Base-by-base conservation (phyloP, 2,329 filamentous ascomycete species). In the Cladosporium sp. region DNA sequence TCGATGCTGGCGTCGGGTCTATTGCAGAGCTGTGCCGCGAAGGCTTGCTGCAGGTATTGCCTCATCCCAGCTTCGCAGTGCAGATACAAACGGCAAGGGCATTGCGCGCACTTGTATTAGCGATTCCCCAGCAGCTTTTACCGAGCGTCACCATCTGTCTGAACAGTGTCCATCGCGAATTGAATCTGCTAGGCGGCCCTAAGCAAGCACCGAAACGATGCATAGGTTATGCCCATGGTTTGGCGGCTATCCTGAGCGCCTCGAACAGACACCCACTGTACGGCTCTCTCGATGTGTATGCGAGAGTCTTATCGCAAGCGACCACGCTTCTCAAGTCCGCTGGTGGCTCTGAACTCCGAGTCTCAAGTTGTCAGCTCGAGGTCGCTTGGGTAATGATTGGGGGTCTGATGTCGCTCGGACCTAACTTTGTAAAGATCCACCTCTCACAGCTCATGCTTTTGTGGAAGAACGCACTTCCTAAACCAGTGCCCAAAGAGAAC, bases 381-480 rank as follows among this genome's bases (percentile, higher is more conserved):
- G 92, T 99, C 2, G 94, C 94, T 5, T 99, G 94, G 93, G 95
- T 96, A 50, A 79, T 99, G 59, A 96, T 99, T 49, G 94, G 95
- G 38, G 94, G 95, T 0, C 78, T 99, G 57, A 97, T 97, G 93
- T 92, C 92, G 0, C 82, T 99, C 0, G 94, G 94, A 0, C 93
- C 94, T 3, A 97, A 96, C 73, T 99, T 99, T 73, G 93, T 97
- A 74, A 99, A 99, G 76, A 97, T 97, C 22, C 94, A 99, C 74
- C 82, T 99, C 7, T 93, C 92, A 2, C 94, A 99, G 70, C 81
- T 99, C 20, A 85, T 99, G 58, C 78, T 99, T 8, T 79, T 99
- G 6, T 99, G 94, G 94, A 96, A 96, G 74, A 99, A 97, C 73
- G 93, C 94, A 0, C 81, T 99, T 11, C 93, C 95, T 0, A 96